phyloP scores from a whole-genome alignment of 2,329 filamentous ascomycete species.

The Aspergillus niger region DNA sequence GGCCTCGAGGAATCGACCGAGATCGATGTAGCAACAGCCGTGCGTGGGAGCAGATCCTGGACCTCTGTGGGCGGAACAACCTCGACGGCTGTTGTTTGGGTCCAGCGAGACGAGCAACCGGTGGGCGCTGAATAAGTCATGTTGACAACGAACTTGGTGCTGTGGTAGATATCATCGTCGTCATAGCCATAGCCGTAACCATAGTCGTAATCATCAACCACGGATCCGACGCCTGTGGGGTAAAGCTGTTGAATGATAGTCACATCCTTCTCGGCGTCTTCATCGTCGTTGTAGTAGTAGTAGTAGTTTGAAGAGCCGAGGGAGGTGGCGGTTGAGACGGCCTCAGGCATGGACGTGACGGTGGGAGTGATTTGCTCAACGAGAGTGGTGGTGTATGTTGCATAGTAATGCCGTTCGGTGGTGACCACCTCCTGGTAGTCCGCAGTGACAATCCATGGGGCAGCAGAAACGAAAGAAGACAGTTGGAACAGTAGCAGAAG shows the following conservation, averaged over 20 bases:
- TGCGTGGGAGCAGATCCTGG: slow-evolving; percentile 22
- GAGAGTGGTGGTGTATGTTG: slow-evolving; percentile 15
- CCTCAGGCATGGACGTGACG: slow-evolving; percentile 24
- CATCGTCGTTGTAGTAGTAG: slow-evolving; percentile 6
- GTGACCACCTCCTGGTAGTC: slow-evolving; percentile 24
- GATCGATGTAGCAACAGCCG: slow-evolving; percentile 24
- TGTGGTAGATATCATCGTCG: slow-evolving; percentile 10
- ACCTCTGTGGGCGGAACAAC: slow-evolving; percentile 24
- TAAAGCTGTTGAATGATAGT: slow-evolving; percentile 33
- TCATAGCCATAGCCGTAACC: neutral
- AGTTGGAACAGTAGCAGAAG: slow-evolving; percentile 21
- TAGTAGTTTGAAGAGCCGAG: slow-evolving; percentile 8
- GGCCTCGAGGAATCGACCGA: slow-evolving; percentile 24
- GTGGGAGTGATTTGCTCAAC: slow-evolving; percentile 27
- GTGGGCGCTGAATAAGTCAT: slow-evolving; percentile 32
- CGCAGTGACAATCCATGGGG: slow-evolving; percentile 36
- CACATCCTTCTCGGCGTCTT: slow-evolving; percentile 7
- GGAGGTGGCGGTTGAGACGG: slow-evolving; percentile 30
- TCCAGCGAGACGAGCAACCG: slow-evolving; percentile 31
- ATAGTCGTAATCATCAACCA: slow-evolving; percentile 4
- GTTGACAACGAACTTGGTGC: slow-evolving; percentile 30
- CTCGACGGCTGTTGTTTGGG: slow-evolving; percentile 24
- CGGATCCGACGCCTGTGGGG: slow-evolving; percentile 26
- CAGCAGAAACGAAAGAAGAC: slow-evolving; percentile 24
- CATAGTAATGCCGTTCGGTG: slow-evolving; percentile 16